These are phyloP conservation scores for Sporothrix protearum DNA, from an alignment of 2,329 filamentous ascomycete species.

Conservation along the genomic window DNA sequence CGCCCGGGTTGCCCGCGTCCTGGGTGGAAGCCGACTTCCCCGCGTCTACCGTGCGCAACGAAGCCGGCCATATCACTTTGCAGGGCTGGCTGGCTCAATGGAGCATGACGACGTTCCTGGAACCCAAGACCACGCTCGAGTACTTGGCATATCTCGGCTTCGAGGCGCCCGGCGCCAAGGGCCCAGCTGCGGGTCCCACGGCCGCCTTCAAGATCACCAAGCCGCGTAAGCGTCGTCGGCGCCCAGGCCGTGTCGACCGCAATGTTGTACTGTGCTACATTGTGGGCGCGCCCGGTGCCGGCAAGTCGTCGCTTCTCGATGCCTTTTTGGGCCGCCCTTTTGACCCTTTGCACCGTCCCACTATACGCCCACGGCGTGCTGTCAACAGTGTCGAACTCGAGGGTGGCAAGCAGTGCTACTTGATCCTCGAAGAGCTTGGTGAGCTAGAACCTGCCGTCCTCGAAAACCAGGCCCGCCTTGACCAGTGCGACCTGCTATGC, in stretches of 20 bases:
- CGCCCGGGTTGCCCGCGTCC: constrained; percentile 78
- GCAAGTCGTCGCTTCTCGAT: constrained; percentile 87
- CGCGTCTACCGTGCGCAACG: constrained; percentile 88
- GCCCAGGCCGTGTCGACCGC: constrained; percentile 80
- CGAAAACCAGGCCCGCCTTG: constrained; percentile 84
- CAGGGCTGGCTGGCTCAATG: constrained; percentile 98
- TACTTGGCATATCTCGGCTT: constrained; percentile 97
- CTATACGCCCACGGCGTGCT: constrained; percentile 87
- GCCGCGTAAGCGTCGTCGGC: constrained; percentile 76
- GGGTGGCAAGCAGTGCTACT: constrained; percentile 93
- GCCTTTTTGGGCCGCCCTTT: constrained; percentile 89
- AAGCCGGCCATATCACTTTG: constrained; percentile 89
- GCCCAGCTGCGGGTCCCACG: constrained; percentile 41
- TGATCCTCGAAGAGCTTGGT: constrained; percentile 92
- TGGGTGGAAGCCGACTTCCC: constrained; percentile 91
- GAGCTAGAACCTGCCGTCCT: constrained; percentile 93
- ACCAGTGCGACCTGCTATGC: constrained; percentile 89
- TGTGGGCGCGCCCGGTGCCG: constrained; percentile 76
- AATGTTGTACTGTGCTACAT: constrained; percentile 95
- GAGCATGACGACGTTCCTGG: constrained; percentile 99
- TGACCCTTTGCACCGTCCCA: constrained; percentile 78
- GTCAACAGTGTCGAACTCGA: constrained; percentile 96
- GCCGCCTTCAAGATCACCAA: constrained; percentile 90
- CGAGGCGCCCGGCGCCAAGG: constrained; percentile 53
- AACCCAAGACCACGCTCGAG: constrained; percentile 89